Percentiles rank a stretch among this genome's conserved stretches.
phyloP scores from a whole-genome alignment of 129 eudicot species.

The Dittrichia graveolens region DNA sequence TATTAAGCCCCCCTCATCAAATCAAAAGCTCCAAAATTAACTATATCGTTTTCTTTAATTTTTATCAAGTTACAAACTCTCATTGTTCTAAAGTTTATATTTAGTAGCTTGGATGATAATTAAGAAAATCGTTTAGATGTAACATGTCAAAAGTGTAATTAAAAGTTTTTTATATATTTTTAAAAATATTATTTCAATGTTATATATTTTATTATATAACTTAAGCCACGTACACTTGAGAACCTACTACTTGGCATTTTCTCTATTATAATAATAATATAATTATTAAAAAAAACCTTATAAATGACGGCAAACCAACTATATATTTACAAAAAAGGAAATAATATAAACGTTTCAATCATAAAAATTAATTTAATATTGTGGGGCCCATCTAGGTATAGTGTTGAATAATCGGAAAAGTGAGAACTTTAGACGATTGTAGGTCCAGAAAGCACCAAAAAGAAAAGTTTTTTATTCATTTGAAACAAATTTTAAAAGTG shows the following conservation, averaged over 20 bases:
- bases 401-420: slow-evolving; percentile 32
- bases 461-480: slow-evolving; percentile 11
- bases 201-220: neutral
- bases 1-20: too few species aligned
- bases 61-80: neutral
- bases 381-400: slow-evolving; percentile 10
- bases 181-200: neutral
- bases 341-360: neutral
- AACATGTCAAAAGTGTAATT: neutral
- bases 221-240: neutral
- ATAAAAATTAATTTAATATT: neutral
- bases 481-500: slow-evolving; percentile 21
- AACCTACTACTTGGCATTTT: slow-evolving; percentile 20
- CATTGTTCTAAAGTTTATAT: neutral
- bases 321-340: slow-evolving; percentile 21
- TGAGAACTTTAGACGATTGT: slow-evolving; percentile 35
- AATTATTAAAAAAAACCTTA: slow-evolving; percentile 4
- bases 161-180: neutral
- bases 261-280: neutral
- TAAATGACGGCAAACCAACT: slow-evolving; percentile 20
- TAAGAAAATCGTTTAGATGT: neutral
- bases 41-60: too few species aligned
- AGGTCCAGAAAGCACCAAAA: slow-evolving; percentile 41
- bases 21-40: too few species aligned
- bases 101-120: slow-evolving; percentile 11